A percentile compares a stretch with the other conserved stretches of the same genome.
phyloP scores from a whole-genome alignment of 73 alveolate species.

The Tetrahymena thermophila region DNA sequence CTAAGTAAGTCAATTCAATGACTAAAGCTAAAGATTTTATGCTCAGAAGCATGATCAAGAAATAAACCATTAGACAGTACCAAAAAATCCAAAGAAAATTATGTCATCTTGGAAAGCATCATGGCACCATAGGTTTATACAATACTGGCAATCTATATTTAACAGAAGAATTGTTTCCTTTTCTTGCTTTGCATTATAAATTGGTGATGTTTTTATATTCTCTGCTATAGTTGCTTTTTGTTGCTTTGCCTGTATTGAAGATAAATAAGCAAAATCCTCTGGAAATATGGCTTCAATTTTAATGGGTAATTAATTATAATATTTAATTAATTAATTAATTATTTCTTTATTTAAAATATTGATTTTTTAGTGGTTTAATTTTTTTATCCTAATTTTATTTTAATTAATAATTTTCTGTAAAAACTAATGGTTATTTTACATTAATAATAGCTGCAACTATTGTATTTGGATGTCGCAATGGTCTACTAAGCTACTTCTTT shows the following conservation, averaged over 20 bases:
- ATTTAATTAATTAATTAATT: not conserved
- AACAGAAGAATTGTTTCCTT: not conserved
- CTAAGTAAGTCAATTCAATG: not conserved
- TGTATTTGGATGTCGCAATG: not conserved
- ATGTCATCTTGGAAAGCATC: not conserved
- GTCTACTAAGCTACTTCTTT: not conserved
- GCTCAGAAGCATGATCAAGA: not conserved
- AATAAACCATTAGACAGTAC: not conserved
- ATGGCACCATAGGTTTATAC: not conserved
- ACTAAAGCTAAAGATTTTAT: not conserved
- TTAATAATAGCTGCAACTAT: not conserved
- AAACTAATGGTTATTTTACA: not conserved
- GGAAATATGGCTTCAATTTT: not conserved
- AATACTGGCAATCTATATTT: not conserved
- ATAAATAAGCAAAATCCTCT: not conserved
- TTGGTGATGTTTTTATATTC: not conserved
- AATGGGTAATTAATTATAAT: not conserved
- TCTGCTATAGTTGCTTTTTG: not conserved
- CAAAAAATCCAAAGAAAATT: not conserved
- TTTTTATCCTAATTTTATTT: not conserved
- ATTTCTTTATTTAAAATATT: not conserved
- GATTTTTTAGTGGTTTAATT: not conserved
- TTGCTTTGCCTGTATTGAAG: not conserved
- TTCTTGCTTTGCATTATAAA: not conserved
- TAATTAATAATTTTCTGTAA: not conserved